Evolutionary conservation across 345 rosid species (phyloP), one percentile per base, ranked within the genome.

Genomic region (Nephelium lappaceum): DNA sequence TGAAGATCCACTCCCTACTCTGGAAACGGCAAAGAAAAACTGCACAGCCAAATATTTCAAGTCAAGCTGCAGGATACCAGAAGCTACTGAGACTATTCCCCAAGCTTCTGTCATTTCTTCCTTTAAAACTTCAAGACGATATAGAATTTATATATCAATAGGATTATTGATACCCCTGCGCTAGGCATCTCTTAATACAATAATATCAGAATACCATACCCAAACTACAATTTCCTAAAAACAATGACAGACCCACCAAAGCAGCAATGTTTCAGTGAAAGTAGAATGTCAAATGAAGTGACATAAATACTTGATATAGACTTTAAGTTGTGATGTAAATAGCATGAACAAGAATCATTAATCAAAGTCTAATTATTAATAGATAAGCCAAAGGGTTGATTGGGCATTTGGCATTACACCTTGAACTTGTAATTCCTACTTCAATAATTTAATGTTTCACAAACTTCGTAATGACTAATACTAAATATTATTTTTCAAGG

Each of bases 11-110:
- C 99, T 93, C 75, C 99, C 98, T n/a, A 89, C 97, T 81, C 98
- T 91, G 61, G 99, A 96, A 41, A 96, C 97, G 51, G 98, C 98
- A 90, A 94, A 96, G 95, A 96, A 94, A 84, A 94, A 96, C 99
- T 96, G 90, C 87, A 88, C 68, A 81, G 69, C 79, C 80, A 75
- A 80, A 81, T 27, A 72, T 12, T 21, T 66, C 1, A 78, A 76
- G 83, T 83, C 76, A 76, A 77, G 45, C 43, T 12, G 67, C 72
- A 25, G 74, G 63, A 63, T 49, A 39, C 68, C 14, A 2, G 19
- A 49, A 66, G 24, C 23, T 39, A 69, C 19, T 69, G 63, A 63
- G 63, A 64, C 60, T 9, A 11, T 64, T 25, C 69, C n/a, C 36
- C 41, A 68, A 58, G 16, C 67, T 23, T 60, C 12, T 41, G 38